A percentile compares a stretch with the other conserved stretches of the same genome.
phyloP scores from a whole-genome alignment of 2,329 filamentous ascomycete genomes.

The Nigrospora oryzae region DNA sequence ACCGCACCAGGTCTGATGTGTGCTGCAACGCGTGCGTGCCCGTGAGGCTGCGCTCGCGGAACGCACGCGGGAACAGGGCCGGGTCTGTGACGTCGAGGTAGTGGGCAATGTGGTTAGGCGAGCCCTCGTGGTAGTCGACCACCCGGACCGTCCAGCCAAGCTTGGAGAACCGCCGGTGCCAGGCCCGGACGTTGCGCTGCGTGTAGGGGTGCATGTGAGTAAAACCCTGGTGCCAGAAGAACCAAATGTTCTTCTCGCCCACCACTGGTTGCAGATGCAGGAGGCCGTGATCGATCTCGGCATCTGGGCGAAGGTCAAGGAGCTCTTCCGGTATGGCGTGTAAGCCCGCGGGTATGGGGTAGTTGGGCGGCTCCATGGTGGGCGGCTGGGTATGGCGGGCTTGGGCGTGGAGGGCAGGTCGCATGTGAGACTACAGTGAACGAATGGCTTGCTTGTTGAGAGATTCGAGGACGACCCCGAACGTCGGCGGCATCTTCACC shows the following conservation, averaged over 20 bases:
- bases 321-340: slow-evolving; percentile 27
- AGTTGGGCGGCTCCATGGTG: slow-evolving; percentile 14
- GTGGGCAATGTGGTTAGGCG: slow-evolving; percentile 36
- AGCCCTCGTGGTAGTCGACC: slow-evolving; percentile 32
- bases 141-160: slow-evolving; percentile 46
- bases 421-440: neutral
- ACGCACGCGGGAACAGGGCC: slow-evolving; percentile 37
- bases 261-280: slow-evolving; percentile 27
- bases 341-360: slow-evolving; percentile 28
- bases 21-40: slow-evolving; percentile 45
- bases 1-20: slow-evolving; percentile 49
- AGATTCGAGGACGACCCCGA: neutral
- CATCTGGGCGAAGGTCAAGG: slow-evolving; percentile 36
- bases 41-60: slow-evolving; percentile 35
- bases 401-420: neutral
- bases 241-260: slow-evolving; percentile 45
- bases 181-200: slow-evolving; percentile 42
- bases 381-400: neutral
- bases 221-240: slow-evolving; percentile 49
- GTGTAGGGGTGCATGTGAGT: slow-evolving; percentile 39
- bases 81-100: slow-evolving; percentile 37
- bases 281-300: slow-evolving; percentile 33
- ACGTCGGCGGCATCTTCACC: neutral
- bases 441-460: neutral
- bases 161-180: slow-evolving; percentile 41